Evolutionary conservation across 2,329 filamentous ascomycete species (phyloP), one percentile per base, ranked within the genome.

Genomic region (Talaromyces sp.): DNA sequence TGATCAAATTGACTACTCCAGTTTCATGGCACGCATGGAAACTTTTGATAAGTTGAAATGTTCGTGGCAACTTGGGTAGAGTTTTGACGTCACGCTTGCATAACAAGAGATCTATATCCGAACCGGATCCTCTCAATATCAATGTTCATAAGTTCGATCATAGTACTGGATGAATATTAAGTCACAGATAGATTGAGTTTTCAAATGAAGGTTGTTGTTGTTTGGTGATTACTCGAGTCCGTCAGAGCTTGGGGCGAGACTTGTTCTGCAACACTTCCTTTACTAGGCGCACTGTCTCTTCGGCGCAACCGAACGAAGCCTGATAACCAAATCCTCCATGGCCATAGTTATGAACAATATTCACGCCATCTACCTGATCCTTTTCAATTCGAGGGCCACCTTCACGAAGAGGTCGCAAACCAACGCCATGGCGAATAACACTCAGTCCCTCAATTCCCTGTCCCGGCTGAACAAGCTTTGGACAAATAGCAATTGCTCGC

Each of bases 341-440:
- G 14, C 74, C 75, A 54, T 77, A 77, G 55, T 77, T 77, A 58
- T 76, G 73, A 40, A 75, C 70, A 36, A 75, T 64, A 71, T 82
- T 82, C 3, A 83, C 80, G 6, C 83, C 85, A 46, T 80, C 75
- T 40, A 90, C 82, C 57, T 75, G 77, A 69, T 92, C 88, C 66
- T 79, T 86, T 73, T 95, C 91, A 13, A 96, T 77, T 52, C 91
- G 81, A 17, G 90, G 85, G 0, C 91, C 91, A 1, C 82, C 87
- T 51, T 84, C 80, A 47, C 92, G 79, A 67, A 87, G 83, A 4
- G 92, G 92, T 53, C 92, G 80, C 63, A 96, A 66, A 0, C 92
- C 92, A 13, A 96, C 91, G 3, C 86, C 88, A 69, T 96, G 91
- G 16, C 91, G 80, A 46, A 96, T 80, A 17, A 96, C 79, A 68